Base-by-base conservation (phyloP, 345 rosid genomes). In the Lagerstroemia speciosa region DNA sequence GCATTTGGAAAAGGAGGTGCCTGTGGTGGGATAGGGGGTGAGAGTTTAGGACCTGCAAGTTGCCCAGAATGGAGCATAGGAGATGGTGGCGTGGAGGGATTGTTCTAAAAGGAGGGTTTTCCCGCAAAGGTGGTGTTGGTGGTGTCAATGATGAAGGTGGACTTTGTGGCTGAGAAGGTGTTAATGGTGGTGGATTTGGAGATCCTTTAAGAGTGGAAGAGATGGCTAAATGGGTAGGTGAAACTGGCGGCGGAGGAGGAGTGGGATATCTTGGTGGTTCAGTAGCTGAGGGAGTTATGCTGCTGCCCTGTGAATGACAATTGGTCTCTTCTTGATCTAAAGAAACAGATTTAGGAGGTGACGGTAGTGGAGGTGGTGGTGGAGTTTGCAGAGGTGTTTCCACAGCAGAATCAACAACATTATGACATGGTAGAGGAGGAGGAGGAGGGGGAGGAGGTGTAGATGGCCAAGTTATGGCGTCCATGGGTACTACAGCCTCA, bases 11-110 rank as follows among this genome's bases (percentile, higher is more conserved):
- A 12, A 41, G 46, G 46, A 58, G 34, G 34, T 27, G 63, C 34
- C 63, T 58, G 33, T 58, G 77, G 79, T 62, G 69, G 71, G 36
- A 72, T 57, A 3, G 78, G 45, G 75, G 78, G 77, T 1, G 79
- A 29, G 72, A 50, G 69, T 65, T 71, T 74, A 27, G 78, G 71
- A 65, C 72, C 30, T 62, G 65, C 41, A 55, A 75, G 63, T 60
- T 69, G 74, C 53, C 63, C 69, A 67, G 78, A 57, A 67, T 70
- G 66, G 48, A 32, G 67, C 66, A 85, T 85, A 67, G 79, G 84
- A n/a, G 86, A 84, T 4, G 88, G 85, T 69, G 88, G 71, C 14
- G 75, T 16, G 75, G 81, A 74, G 78, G 75, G 37, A 50, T 65
- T 66, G 53, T 63, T 66, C 36, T 72, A 70, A 30, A n/a, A 24